These are phyloP conservation scores for Halenospora varia DNA, from an alignment of 495 filamentous ascomycete species.

Conservation along the genomic window DNA sequence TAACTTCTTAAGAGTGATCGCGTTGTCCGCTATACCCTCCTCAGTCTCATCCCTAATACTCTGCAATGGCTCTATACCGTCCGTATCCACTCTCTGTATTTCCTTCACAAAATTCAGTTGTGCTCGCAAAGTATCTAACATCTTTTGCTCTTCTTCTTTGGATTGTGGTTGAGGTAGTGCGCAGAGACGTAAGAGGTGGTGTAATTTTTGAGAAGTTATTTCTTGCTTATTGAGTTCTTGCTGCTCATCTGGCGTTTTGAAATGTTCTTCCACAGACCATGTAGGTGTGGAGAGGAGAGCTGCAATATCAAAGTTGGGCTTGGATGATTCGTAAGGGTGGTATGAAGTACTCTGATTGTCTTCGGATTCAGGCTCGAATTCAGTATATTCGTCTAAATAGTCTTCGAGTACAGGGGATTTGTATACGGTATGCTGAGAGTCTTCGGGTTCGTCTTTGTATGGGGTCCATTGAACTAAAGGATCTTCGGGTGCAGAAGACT, in stretches of 20 bases:
- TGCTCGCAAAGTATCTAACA: conserved; percentile 70
- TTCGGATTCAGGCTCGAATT: no score
- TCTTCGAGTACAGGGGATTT: no score
- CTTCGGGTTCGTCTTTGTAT: no score
- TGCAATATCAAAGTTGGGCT: conserved; percentile 35
- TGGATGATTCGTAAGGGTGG: background rate
- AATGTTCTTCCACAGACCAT: conserved; percentile 82
- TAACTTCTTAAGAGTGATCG: conserved; percentile 37
- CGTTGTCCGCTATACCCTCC: conserved; percentile 35
- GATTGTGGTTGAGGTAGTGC: conserved; percentile 72
- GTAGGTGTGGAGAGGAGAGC: conserved; percentile 64
- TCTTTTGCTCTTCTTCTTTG: conserved; percentile 51
- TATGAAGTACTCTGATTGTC: no score
- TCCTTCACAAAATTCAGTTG: conserved; percentile 87
- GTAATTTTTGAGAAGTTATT: conserved; percentile 49
- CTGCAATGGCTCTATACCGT: conserved; percentile 63
- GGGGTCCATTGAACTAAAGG: no score
- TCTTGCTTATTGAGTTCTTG: conserved; percentile 30
- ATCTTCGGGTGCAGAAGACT: no score
- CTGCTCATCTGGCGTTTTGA: conserved; percentile 44
- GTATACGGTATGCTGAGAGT: no score
- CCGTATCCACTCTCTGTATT: conserved; percentile 76
- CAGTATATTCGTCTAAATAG: no score
- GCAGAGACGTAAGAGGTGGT: conserved; percentile 86
- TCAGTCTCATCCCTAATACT: conserved; percentile 79